Conservation (phyloP, 345 rosid species). For the Ailanthus altissimus region DNA sequence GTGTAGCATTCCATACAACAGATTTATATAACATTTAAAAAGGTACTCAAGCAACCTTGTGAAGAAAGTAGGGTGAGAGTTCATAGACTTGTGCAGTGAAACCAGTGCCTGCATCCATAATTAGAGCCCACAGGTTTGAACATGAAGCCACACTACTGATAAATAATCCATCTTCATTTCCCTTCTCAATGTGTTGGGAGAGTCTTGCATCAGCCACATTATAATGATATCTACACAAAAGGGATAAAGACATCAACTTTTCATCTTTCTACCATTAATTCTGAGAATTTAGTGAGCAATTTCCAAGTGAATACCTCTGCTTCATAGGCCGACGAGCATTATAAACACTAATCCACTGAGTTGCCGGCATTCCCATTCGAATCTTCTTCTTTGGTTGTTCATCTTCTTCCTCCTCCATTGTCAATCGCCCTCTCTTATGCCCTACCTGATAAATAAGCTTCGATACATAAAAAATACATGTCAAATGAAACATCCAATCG, state of each 20-base stretch:
- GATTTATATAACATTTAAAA: not conserved
- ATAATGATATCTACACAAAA: conserved; percentile 77
- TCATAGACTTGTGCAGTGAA: conserved; percentile 79
- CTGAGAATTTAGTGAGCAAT: conserved; percentile 17
- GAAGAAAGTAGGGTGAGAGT: conserved; percentile 76
- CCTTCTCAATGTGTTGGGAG: conserved; percentile 80
- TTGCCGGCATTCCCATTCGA: conserved; percentile 98
- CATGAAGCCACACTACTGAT: conserved; percentile 93
- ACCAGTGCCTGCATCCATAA: conserved; percentile 98
- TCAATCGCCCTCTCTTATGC: conserved; percentile 88
- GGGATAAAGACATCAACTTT: conserved; percentile 23
- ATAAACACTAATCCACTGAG: conserved; percentile 96
- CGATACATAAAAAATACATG: conserved; percentile 32
- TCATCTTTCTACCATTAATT: conserved; percentile 8
- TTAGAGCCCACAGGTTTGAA: conserved; percentile 92
- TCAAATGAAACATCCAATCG: conserved; percentile 1
- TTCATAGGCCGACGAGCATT: conserved; percentile 97
- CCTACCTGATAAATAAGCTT: conserved; percentile 95
- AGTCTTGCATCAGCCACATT: conserved; percentile 84
- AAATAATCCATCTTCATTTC: conserved; percentile 84
- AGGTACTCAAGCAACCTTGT: conserved; percentile 61
- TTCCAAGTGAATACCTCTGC: conserved; percentile 57
- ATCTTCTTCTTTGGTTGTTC: conserved; percentile 94
- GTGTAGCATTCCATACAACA: not conserved
- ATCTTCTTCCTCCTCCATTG: conserved; percentile 86